A percentile compares a stretch with the other conserved stretches of the same genome.
phyloP scores from a whole-genome alignment of 2,329 filamentous ascomycete genomes.

The Fusarium anthophilum region DNA sequence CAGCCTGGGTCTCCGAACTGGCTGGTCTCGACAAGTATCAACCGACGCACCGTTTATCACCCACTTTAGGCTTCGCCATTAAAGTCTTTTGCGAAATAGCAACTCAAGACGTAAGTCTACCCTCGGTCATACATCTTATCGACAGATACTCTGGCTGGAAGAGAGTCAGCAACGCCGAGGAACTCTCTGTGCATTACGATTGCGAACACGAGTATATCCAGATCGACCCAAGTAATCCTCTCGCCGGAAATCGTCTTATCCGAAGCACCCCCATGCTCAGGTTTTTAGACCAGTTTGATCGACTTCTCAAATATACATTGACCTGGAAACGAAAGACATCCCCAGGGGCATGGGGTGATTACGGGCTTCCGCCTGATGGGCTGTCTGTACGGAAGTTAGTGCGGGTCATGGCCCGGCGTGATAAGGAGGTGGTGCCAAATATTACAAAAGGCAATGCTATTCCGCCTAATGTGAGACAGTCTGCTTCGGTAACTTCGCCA shows the following conservation, averaged over 20 bases:
- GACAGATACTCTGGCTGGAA: neutral
- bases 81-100: neutral
- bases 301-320: neutral
- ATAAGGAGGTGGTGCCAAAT: neutral
- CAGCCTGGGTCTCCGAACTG: neutral
- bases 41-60: neutral
- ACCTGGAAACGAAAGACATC: neutral
- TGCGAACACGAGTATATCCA: neutral
- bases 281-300: neutral
- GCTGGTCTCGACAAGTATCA: neutral
- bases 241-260: neutral
- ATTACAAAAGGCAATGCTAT: accelerated
- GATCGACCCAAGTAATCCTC: neutral
- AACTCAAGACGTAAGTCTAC: neutral
- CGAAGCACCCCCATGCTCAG: neutral
- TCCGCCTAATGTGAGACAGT: accelerated
- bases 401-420: neutral
- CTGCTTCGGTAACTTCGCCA: too few species aligned
- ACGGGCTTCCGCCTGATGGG: neutral
- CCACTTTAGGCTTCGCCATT: neutral
- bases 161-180: neutral
- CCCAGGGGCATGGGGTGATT: neutral
- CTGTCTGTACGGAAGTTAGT: neutral
- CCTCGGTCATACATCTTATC: neutral
- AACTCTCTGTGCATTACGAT: neutral